These are phyloP conservation scores for Calonectria leucothoes DNA, from an alignment of 2,329 filamentous ascomycete genomes.

Conservation along the genomic window DNA sequence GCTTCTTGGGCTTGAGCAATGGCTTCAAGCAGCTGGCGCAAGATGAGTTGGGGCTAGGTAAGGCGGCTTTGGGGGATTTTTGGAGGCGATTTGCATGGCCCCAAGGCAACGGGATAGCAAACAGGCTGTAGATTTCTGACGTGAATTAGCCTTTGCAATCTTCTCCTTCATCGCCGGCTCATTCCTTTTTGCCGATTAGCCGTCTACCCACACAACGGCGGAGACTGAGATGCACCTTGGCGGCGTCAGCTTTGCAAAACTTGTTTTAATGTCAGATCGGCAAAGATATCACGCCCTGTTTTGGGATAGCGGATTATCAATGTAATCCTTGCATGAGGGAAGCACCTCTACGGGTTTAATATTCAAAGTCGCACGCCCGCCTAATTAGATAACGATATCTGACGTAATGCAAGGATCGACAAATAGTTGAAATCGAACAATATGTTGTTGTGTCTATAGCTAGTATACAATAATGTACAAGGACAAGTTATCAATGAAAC, in stretches of 20 bases:
- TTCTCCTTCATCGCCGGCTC: neutral
- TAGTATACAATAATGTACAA: neutral
- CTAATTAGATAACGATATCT: neutral
- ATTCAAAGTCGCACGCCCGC: neutral
- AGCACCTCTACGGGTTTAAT: neutral
- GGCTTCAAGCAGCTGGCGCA: constrained; percentile 33
- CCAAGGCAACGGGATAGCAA: neutral
- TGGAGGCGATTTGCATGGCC: neutral
- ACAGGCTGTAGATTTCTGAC: neutral
- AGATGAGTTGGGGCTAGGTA: neutral
- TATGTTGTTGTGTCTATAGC: neutral
- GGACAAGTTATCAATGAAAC: neutral
- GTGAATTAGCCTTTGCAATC: no score
- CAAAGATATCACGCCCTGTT: neutral
- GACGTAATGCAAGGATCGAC: neutral
- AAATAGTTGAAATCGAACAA: neutral
- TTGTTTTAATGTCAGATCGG: neutral
- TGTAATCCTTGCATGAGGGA: neutral
- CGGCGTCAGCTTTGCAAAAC: neutral
- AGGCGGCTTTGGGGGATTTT: neutral
- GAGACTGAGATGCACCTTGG: neutral
- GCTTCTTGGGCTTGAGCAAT: constrained; percentile 40
- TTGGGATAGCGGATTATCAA: neutral
- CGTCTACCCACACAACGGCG: neutral
- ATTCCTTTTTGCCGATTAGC: neutral